Conservation (phyloP, 768 basidiomycete genomes). For the Leccinellum albellum region DNA sequence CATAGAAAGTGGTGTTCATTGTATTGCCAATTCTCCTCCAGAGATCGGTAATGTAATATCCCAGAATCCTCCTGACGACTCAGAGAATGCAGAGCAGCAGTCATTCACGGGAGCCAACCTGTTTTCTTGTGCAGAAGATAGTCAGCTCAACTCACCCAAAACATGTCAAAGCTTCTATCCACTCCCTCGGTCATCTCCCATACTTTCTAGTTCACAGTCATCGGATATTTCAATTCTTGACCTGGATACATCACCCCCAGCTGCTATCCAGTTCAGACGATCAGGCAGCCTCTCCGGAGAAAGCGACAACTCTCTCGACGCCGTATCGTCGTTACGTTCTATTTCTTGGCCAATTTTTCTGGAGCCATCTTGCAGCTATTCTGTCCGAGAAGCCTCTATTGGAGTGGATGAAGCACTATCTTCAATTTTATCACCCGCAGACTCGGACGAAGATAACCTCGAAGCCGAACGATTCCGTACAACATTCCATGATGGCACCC, state of each 20-base stretch:
- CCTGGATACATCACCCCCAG: slow-evolving; percentile 24
- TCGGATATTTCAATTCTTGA: slow-evolving; percentile 17
- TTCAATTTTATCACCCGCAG: background rate
- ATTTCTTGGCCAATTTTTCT: background rate
- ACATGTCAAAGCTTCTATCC: background rate
- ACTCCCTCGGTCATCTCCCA: slow-evolving; percentile 25
- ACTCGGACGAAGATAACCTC: background rate
- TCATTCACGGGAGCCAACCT: background rate
- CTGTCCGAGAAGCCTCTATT: background rate
- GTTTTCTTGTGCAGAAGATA: background rate
- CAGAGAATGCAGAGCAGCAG: slow-evolving; percentile 1
- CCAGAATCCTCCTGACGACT: slow-evolving; percentile 1
- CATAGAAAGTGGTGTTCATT: background rate
- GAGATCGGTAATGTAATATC: background rate
- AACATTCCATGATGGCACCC: background rate
- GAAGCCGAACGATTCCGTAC: background rate
- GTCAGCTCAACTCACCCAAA: background rate
- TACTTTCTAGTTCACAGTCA: slow-evolving; percentile 11
- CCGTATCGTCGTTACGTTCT: background rate
- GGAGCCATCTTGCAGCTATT: background rate
- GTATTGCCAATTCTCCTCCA: background rate
- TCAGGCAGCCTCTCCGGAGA: background rate
- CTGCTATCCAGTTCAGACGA: background rate
- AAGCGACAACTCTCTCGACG: background rate
- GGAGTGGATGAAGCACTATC: background rate